Evolutionary conservation across 2,329 filamentous ascomycete species (phyloP).

Genomic region (Pseudogymnoascus sp.): DNA sequence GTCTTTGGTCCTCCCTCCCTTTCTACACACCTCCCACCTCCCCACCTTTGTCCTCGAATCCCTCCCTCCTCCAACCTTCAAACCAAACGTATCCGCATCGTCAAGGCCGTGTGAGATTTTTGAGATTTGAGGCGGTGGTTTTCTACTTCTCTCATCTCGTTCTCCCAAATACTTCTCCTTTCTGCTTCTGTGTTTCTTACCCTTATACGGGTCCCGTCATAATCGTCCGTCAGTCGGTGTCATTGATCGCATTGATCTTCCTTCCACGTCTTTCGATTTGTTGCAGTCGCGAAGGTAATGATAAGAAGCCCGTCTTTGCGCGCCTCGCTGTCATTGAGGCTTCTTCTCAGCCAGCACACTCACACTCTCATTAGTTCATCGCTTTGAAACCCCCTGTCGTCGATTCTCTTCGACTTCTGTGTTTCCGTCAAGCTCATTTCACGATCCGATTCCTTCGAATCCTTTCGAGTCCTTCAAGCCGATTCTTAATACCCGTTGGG

Average conservation of each 20-base stretch:
- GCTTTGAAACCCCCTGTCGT: not conserved
- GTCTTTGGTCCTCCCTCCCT: constrained; percentile 7
- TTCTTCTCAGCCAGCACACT: not conserved
- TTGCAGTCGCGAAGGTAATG: constrained; percentile 7
- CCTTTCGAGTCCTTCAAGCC: constrained; percentile 3
- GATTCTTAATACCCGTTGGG: constrained; percentile 1
- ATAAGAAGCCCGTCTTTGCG: not conserved
- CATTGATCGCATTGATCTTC: constrained; percentile 2
- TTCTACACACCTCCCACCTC: not conserved
- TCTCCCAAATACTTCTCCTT: constrained; percentile 6
- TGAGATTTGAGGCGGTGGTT: not conserved
- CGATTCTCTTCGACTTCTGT: not conserved
- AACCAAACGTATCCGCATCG: not conserved
- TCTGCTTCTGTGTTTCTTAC: constrained; percentile 7
- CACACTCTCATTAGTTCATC: constrained; percentile 1
- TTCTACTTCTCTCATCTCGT: constrained; percentile 7
- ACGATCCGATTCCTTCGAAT: constrained; percentile 3
- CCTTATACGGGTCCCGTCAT: not conserved
- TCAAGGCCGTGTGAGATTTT: constrained; percentile 5
- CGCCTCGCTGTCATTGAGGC: not conserved
- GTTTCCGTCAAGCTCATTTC: not conserved
- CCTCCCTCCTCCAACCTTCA: not conserved
- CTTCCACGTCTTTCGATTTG: constrained; percentile 9
- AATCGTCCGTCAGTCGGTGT: constrained; percentile 1
- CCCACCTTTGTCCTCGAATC: constrained; percentile 8